A percentile compares a stretch with the other conserved stretches of the same genome.
Conservation (phyloP, 2,329 filamentous ascomycete species). For the Trichoderma lentiforme region DNA sequence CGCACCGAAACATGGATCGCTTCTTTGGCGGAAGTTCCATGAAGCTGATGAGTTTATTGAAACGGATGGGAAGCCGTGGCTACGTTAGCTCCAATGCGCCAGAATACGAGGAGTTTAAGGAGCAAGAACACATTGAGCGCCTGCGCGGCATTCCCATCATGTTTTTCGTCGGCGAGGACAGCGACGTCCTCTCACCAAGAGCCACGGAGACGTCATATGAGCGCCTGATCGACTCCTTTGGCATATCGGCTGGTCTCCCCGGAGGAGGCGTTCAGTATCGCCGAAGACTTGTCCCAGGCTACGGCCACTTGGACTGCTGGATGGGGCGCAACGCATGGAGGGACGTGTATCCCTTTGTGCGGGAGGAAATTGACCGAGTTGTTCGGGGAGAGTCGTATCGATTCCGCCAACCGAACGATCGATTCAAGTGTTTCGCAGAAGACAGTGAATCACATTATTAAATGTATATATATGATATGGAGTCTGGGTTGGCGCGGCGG, state of each 20-base stretch:
- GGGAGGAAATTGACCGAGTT: constrained; percentile 54
- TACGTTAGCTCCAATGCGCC: constrained; percentile 52
- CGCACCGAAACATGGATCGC: constrained; percentile 58
- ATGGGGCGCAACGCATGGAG: constrained; percentile 58
- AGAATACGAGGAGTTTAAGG: constrained; percentile 45
- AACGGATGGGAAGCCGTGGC: constrained; percentile 52
- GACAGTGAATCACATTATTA: constrained; percentile 31
- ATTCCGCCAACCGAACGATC: constrained; percentile 13
- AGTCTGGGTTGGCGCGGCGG: not conserved
- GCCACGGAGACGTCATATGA: constrained; percentile 54
- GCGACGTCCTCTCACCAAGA: constrained; percentile 52
- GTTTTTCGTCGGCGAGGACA: constrained; percentile 54
- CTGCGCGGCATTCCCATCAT: constrained; percentile 54
- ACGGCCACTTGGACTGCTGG: constrained; percentile 61
- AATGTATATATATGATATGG: constrained; percentile 31
- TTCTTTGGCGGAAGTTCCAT: constrained; percentile 63
- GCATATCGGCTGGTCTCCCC: constrained; percentile 29
- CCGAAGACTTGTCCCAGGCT: constrained; percentile 52
- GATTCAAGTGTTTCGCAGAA: constrained; percentile 3
- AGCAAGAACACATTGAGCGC: constrained; percentile 46
- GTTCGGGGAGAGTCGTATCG: constrained; percentile 19
- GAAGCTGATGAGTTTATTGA: constrained; percentile 53
- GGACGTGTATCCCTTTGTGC: constrained; percentile 57
- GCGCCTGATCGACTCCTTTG: constrained; percentile 50
- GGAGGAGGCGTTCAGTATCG: constrained; percentile 43